A percentile compares a stretch with the other conserved stretches of the same genome.
Conservation (phyloP, 495 filamentous ascomycete genomes). For the Symbiotaphrina buchneri region DNA sequence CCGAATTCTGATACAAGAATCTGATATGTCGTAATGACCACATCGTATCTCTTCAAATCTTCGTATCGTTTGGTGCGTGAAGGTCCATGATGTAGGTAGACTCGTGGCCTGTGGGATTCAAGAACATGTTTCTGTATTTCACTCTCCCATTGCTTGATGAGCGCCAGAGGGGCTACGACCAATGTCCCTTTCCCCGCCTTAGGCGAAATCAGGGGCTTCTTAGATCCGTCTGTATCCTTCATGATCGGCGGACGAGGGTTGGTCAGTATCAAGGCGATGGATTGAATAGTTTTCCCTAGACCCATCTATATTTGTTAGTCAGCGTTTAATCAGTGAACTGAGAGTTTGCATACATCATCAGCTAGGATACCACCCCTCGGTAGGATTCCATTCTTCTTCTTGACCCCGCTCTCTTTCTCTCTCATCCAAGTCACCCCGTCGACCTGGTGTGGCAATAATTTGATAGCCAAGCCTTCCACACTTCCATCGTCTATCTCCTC, state of each 20-base stretch:
- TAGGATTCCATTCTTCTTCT: constrained; percentile 49
- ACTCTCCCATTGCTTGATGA: constrained; percentile 94
- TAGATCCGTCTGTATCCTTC: constrained; percentile 16
- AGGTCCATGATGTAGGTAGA: constrained; percentile 77
- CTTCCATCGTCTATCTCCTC: constrained; percentile 48
- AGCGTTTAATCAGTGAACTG: background rate
- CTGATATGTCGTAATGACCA: constrained; percentile 94
- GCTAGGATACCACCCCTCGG: constrained; percentile 76
- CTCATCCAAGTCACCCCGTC: constrained; percentile 88
- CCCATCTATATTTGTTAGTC: constrained; percentile 29
- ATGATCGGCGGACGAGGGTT: constrained; percentile 46
- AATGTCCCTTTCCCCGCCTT: constrained; percentile 57
- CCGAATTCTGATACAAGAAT: constrained; percentile 78
- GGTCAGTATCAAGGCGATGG: constrained; percentile 57
- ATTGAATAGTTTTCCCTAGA: constrained; percentile 67
- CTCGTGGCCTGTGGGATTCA: constrained; percentile 40
- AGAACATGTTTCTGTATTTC: constrained; percentile 68
- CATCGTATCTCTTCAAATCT: constrained; percentile 65
- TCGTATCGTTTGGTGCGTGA: constrained; percentile 55
- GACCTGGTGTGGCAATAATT: constrained; percentile 76
- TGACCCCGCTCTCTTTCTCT: constrained; percentile 59
- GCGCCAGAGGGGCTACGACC: constrained; percentile 80
- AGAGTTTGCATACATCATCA: constrained; percentile 33
- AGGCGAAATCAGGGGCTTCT: constrained; percentile 26
- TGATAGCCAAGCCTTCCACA: constrained; percentile 70